Percentiles rank a stretch among this genome's conserved stretches.
Evolutionary conservation across 805 yeast genomes (phyloP).

Genomic region (Spathaspora arborariae): DNA sequence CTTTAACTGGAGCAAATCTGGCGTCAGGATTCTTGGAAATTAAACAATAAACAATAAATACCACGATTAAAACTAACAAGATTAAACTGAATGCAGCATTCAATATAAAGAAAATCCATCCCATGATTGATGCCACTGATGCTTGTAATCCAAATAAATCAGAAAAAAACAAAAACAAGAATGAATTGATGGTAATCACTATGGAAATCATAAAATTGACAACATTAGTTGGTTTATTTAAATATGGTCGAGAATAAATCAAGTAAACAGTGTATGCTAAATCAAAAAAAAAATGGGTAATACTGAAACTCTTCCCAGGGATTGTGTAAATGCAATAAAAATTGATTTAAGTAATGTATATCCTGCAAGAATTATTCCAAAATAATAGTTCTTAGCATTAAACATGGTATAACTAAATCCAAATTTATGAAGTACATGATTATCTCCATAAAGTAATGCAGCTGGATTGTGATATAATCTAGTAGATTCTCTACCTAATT

Average conservation of each 20-base stretch:
- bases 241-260: constrained; percentile 66
- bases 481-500: constrained; percentile 62
- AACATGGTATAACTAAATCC: constrained; percentile 92
- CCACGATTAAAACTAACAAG: constrained; percentile 65
- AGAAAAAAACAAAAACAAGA: constrained; percentile 82
- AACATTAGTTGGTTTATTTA: constrained; percentile 79
- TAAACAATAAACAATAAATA: constrained; percentile 57
- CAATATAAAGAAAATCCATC: constrained; percentile 81
- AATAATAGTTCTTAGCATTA: constrained; percentile 77
- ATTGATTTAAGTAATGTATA: constrained; percentile 65
- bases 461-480: constrained; percentile 73
- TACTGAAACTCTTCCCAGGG: constrained; percentile 78
- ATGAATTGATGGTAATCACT: constrained; percentile 74
- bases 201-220: constrained; percentile 69
- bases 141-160: constrained; percentile 78
- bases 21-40: constrained; percentile 85
- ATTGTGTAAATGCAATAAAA: constrained; percentile 76
- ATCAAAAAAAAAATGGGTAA: constrained; percentile 74
- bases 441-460: constrained; percentile 79
- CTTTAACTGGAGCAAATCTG: constrained; percentile 82
- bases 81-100: constrained; percentile 86
- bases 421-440: constrained; percentile 65
- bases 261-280: constrained; percentile 62
- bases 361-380: constrained; percentile 60
- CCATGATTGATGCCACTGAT: constrained; percentile 81